Conservation (phyloP, 331 rosid genomes). For the Malus hybrid region DNA sequence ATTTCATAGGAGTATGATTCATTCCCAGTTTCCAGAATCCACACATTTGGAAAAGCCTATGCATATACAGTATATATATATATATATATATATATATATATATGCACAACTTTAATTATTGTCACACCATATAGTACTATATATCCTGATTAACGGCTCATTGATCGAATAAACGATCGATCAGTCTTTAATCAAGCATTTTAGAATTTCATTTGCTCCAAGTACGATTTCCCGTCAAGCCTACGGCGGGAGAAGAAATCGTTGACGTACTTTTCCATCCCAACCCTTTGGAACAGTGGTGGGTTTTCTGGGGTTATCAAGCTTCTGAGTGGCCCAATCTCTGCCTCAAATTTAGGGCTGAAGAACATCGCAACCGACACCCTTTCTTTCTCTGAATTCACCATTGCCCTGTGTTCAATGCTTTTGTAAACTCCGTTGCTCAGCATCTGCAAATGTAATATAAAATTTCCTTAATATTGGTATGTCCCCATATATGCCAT, state of each 20-base stretch:
- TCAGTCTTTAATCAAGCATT: neutral
- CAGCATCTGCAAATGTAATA: conserved; percentile 30
- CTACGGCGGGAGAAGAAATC: conserved; percentile 39
- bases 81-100: neutral
- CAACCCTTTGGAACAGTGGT: conserved; percentile 33
- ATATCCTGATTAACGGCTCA: too few relatives aligned
- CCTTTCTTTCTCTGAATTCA: conserved; percentile 48
- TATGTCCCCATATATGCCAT: too few relatives aligned
- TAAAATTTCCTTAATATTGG: too few relatives aligned
- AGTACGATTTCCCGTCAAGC: conserved; percentile 52
- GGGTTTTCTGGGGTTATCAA: conserved; percentile 36
- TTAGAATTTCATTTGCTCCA: conserved; percentile 50
- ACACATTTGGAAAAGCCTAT: too few relatives aligned
- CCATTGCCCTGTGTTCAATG: conserved; percentile 56
- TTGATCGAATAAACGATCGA: neutral
- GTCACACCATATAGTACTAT: neutral
- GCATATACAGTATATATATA: neutral
- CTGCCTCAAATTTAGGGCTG: conserved; percentile 59
- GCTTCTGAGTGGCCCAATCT: conserved; percentile 40
- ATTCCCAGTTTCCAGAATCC: too few relatives aligned
- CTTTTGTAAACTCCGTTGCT: conserved; percentile 63
- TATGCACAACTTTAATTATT: neutral
- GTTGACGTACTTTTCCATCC: conserved; percentile 53
- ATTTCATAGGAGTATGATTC: too few relatives aligned
- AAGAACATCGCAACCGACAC: conserved; percentile 54